Conservation (phyloP, 257 asterid species). For the Verbena officinalis region DNA sequence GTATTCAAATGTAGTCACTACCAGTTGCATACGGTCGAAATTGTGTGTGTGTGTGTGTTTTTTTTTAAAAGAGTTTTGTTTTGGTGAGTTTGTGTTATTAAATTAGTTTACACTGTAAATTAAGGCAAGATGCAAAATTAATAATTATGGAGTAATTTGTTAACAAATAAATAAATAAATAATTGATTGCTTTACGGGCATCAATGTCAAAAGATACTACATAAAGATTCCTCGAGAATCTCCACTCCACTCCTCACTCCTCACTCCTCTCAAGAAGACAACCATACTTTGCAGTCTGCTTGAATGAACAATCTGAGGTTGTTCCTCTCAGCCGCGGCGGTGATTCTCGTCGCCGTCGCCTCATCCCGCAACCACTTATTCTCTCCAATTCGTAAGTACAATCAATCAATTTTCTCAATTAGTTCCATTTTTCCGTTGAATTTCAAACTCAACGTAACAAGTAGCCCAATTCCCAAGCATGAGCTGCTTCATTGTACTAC, state of each 20-base stretch:
- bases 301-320: constrained; percentile 34
- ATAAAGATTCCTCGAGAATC: background rate
- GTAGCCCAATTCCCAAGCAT: background rate
- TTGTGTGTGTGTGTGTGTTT: too few relatives aligned
- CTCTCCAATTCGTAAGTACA: constrained; percentile 25
- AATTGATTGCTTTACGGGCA: background rate
- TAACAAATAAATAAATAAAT: too few relatives aligned
- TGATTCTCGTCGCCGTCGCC: constrained; percentile 41
- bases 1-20: background rate
- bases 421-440: background rate
- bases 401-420: background rate
- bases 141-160: too few relatives aligned
- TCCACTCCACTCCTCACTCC: background rate
- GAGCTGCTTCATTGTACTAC: too few relatives aligned
- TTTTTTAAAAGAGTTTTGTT: too few relatives aligned
- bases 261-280: background rate
- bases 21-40: background rate
- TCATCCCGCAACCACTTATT: constrained; percentile 25
- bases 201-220: background rate
- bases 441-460: background rate
- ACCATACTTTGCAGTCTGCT: background rate
- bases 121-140: too few relatives aligned
- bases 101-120: too few relatives aligned
- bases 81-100: too few relatives aligned
- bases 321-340: constrained; percentile 44